Percentiles rank a stretch among this genome's conserved stretches.
These are phyloP conservation scores for Xerocomus alliaceus DNA, from an alignment of 1,284 basidiomycete genomes.

Conservation along the genomic window DNA sequence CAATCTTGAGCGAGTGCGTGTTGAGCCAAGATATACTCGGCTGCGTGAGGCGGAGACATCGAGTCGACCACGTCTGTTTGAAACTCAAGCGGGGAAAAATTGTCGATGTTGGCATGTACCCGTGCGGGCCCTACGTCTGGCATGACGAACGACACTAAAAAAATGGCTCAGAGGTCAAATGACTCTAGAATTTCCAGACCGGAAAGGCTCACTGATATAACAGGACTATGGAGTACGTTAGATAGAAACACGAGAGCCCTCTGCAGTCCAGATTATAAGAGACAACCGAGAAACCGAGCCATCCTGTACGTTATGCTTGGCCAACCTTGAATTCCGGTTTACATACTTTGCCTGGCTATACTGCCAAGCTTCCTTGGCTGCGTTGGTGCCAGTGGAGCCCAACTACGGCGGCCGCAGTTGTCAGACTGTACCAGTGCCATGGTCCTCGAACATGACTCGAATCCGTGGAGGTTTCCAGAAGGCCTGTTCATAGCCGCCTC, in stretches of 20 bases:
- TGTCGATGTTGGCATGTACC: background rate
- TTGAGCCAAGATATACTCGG: conserved; percentile 25
- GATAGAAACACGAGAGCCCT: background rate
- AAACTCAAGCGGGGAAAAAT: background rate
- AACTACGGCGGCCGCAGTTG: conserved; percentile 8
- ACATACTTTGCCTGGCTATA: background rate
- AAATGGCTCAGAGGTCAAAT: background rate
- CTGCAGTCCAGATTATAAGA: conserved; percentile 19
- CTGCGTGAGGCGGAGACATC: conserved; percentile 26
- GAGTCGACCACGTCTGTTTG: conserved; percentile 29
- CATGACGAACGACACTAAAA: conserved; percentile 13
- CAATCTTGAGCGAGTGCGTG: conserved; percentile 22
- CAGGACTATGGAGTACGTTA: background rate
- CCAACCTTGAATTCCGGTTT: background rate
- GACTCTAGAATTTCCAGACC: background rate
- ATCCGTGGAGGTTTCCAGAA: background rate
- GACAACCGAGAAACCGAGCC: background rate
- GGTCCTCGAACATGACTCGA: background rate
- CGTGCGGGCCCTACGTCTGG: background rate
- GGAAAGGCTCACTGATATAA: conserved; percentile 16
- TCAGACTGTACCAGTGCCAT: no score
- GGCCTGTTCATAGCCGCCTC: background rate
- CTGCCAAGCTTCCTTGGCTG: conserved; percentile 4
- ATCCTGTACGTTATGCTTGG: conserved; percentile 18
- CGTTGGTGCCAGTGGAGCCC: background rate